Conservation (phyloP, 1,284 basidiomycete genomes). For the Ceratobasidium theobromae region DNA sequence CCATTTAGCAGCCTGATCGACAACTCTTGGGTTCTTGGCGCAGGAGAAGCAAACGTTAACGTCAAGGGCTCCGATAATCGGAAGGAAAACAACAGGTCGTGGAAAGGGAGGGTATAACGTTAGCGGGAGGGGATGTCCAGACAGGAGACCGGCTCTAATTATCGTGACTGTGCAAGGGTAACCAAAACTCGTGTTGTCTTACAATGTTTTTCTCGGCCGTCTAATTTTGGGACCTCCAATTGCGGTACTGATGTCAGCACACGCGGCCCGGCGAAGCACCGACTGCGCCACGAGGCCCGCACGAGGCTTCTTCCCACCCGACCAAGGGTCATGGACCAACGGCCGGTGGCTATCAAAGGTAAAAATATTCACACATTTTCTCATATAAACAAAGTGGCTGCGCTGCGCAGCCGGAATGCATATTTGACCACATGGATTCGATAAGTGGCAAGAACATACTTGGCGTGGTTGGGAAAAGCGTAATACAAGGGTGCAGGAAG, state of each 20-base stretch:
- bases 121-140: slow-evolving; percentile 12
- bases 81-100: too few species aligned
- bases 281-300: slow-evolving; percentile 11
- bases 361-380: too few species aligned
- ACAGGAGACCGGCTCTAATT: slow-evolving; percentile 13
- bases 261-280: too few species aligned
- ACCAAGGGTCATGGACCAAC: neutral
- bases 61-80: neutral
- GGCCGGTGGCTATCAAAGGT: neutral
- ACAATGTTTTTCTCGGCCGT: neutral
- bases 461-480: slow-evolving; percentile 4
- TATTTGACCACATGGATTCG: slow-evolving; percentile 31
- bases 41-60: too few species aligned
- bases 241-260: slow-evolving; percentile 12
- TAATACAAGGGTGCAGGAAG: slow-evolving; percentile 37
- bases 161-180: neutral
- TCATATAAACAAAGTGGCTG: too few species aligned
- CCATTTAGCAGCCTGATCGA: too few species aligned
- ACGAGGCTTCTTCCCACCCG: neutral
- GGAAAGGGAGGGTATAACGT: too few species aligned
- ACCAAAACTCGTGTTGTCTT: slow-evolving; percentile 8
- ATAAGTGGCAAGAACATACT: slow-evolving; percentile 27
- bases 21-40: too few species aligned
- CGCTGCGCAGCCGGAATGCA: slow-evolving; percentile 24
- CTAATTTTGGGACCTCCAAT: slow-evolving; percentile 2